These are phyloP conservation scores for Pseudisothecium myosuroides DNA, from an alignment of 225 moss, liverwort and hornwort species.

Conservation along the genomic window DNA sequence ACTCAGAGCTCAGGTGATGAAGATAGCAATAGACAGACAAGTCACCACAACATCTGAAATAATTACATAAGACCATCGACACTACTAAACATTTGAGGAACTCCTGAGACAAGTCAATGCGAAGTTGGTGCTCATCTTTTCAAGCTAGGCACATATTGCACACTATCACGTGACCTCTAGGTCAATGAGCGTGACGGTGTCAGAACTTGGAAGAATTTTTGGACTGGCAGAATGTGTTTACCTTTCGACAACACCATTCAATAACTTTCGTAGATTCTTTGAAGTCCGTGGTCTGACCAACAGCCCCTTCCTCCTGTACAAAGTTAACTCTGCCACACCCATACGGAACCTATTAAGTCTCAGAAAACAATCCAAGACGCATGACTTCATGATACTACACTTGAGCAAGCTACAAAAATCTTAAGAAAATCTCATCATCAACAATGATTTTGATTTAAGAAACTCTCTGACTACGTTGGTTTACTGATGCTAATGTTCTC, in stretches of 20 bases:
- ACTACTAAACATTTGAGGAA: neutral
- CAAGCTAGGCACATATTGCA: neutral
- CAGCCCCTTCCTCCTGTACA: constrained; percentile 69
- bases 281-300: constrained; percentile 83
- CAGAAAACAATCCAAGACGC: neutral
- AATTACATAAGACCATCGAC: neutral
- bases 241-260: constrained; percentile 96
- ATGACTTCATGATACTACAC: neutral
- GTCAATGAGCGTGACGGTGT: neutral
- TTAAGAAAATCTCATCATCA: neutral
- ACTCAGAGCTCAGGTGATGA: neutral
- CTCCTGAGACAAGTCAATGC: neutral
- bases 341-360: neutral
- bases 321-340: constrained; percentile 62
- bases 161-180: neutral
- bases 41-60: neutral
- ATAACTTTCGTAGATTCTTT: constrained; percentile 79
- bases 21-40: neutral
- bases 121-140: neutral
- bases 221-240: neutral
- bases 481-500: neutral
- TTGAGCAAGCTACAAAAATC: neutral
- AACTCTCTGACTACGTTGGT: neutral
- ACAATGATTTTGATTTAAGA: neutral
- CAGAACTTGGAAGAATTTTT: neutral